These are phyloP conservation scores for Trifolium repens DNA, from an alignment of 306 rosid species.

Conservation along the genomic window DNA sequence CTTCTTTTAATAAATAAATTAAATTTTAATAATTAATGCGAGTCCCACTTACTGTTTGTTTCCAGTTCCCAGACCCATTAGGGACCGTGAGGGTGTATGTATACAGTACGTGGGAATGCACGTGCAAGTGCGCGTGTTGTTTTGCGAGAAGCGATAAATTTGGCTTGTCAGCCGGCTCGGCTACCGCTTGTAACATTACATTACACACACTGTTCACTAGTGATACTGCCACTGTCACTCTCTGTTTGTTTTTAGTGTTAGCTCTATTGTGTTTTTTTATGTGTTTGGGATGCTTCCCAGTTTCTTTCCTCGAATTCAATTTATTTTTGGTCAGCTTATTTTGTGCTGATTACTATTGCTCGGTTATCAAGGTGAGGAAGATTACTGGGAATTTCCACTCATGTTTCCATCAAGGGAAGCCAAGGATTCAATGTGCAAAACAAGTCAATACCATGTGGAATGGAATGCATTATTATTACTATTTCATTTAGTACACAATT, in stretches of 20 bases:
- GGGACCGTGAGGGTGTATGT: constrained; percentile 9
- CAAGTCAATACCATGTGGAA: no score
- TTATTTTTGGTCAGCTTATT: constrained; percentile 1
- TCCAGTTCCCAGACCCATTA: not conserved
- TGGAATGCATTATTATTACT: no score
- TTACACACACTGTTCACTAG: not conserved
- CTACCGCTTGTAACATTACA: constrained; percentile 42
- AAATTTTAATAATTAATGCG: not conserved
- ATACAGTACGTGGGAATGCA: constrained; percentile 50
- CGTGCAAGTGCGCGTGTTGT: constrained; percentile 67
- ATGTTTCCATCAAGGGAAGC: constrained; percentile 2
- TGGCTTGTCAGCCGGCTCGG: constrained; percentile 78
- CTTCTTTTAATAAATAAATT: no score
- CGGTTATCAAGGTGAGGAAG: constrained; percentile 22
- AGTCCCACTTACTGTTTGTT: not conserved
- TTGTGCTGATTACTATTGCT: not conserved
- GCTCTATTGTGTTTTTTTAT: not conserved
- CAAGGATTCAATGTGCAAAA: constrained; percentile 4
- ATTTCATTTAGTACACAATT: no score
- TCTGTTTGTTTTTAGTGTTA: constrained; percentile 13
- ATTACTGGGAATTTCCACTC: constrained; percentile 27
- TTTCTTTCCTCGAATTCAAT: constrained; percentile 15
- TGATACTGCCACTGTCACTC: not conserved
- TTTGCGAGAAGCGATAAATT: constrained; percentile 54
- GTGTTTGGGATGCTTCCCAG: constrained; percentile 13